A percentile compares a stretch with the other conserved stretches of the same genome.
phyloP scores from a whole-genome alignment of 192 early-diverging fungal species.

The Pecoramyces ruminantium region DNA sequence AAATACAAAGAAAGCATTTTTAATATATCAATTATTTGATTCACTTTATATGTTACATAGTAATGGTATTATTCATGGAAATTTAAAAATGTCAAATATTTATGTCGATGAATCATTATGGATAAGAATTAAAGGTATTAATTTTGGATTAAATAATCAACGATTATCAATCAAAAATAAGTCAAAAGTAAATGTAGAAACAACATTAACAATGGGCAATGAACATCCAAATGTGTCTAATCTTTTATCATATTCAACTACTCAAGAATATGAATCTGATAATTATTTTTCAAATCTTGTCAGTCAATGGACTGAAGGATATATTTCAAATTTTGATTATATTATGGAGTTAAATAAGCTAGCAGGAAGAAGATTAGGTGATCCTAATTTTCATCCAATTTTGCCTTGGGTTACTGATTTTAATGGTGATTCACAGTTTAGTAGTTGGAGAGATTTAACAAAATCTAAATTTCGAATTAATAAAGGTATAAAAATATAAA shows the following conservation, averaged over 20 bases:
- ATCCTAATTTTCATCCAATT: constrained; percentile 50
- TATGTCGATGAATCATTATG: neutral
- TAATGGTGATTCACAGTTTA: constrained; percentile 18
- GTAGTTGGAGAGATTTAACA: constrained; percentile 39
- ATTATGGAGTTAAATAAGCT: neutral
- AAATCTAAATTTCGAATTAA: constrained; percentile 51
- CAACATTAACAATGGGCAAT: too few species aligned
- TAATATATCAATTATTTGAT: constrained; percentile 37
- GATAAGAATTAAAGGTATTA: constrained; percentile 12
- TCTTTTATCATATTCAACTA: too few species aligned
- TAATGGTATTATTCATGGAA: constrained; percentile 37
- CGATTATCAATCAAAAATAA: constrained; percentile 34
- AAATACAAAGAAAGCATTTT: constrained; percentile 10
- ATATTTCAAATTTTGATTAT: neutral
- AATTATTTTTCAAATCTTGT: constrained; percentile 1
- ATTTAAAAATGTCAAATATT: constrained; percentile 4
- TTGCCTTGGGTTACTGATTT: constrained; percentile 57
- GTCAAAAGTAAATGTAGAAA: constrained; percentile 10
- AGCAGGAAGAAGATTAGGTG: constrained; percentile 33
- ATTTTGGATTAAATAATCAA: constrained; percentile 30
- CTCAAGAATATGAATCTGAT: neutral
- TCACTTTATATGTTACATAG: constrained; percentile 25
- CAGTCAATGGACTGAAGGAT: neutral
- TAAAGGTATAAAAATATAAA: constrained; percentile 12
- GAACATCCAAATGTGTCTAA: too few species aligned